A percentile compares a stretch with the other conserved stretches of the same genome.
These are phyloP conservation scores for Hirschfeldia incana DNA, from an alignment of 345 rosid species.

Conservation along the genomic window DNA sequence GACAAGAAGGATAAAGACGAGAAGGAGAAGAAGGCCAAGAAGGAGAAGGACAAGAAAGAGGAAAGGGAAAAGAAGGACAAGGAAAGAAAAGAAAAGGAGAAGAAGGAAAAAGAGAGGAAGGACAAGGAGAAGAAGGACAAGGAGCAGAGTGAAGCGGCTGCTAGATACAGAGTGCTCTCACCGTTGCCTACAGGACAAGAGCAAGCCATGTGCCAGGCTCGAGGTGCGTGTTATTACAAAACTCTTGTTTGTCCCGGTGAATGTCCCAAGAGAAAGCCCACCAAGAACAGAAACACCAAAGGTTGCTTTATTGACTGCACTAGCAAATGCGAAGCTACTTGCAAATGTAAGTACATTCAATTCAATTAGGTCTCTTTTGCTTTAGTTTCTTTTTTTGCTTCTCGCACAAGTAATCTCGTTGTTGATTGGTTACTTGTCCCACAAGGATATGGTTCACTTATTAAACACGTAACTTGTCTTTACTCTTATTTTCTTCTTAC, in stretches of 20 bases:
- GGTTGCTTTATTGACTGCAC: conserved; percentile 73
- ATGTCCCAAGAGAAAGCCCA: conserved; percentile 70
- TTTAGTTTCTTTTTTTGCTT: background rate
- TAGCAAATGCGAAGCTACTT: conserved; percentile 74
- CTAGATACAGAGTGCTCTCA: conserved; percentile 38
- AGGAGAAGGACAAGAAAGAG: conserved; percentile 4
- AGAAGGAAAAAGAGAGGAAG: conserved; percentile 27
- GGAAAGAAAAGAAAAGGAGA: conserved; percentile 20
- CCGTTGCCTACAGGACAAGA: conserved; percentile 51
- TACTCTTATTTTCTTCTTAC: background rate
- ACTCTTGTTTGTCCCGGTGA: conserved; percentile 63
- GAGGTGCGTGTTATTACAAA: conserved; percentile 45
- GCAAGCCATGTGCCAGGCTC: conserved; percentile 45
- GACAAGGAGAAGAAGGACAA: conserved; percentile 34
- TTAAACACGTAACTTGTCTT: background rate
- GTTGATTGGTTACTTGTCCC: background rate
- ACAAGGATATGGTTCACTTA: background rate
- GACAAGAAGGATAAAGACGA: background rate
- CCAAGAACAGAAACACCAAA: conserved; percentile 58
- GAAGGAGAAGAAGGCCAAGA: conserved; percentile 15
- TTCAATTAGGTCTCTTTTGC: background rate
- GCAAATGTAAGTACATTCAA: conserved; percentile 63
- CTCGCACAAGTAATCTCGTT: background rate
- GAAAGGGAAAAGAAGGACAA: conserved; percentile 13
- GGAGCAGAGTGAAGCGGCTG: conserved; percentile 37